A percentile compares a stretch with the other conserved stretches of the same genome.
These are phyloP conservation scores for Bolboschoenus planiculmis DNA, from an alignment of 176 grass and related monocot genomes.

Conservation along the genomic window DNA sequence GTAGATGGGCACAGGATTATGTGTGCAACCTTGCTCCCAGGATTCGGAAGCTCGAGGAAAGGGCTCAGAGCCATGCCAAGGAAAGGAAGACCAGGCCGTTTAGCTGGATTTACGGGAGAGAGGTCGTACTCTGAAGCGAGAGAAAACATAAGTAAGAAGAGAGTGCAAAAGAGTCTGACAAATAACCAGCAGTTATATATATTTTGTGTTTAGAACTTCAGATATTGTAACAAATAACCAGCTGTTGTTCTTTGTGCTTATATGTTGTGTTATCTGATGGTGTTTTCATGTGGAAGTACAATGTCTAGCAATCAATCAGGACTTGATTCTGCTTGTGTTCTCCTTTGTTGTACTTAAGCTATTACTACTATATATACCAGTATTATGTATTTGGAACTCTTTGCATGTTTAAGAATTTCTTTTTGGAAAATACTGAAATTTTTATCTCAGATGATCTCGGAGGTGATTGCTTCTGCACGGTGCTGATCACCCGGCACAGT, in stretches of 20 bases:
- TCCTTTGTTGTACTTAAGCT: neutral
- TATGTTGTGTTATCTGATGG: neutral
- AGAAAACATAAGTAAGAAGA: neutral
- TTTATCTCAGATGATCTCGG: neutral
- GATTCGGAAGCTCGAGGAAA: slow-evolving; percentile 52
- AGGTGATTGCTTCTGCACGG: neutral
- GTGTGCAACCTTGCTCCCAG: slow-evolving; percentile 51
- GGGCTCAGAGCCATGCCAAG: slow-evolving; percentile 51
- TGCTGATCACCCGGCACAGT: no score
- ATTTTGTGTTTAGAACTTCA: no score
- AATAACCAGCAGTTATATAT: neutral
- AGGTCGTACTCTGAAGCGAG: slow-evolving; percentile 42
- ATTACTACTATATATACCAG: neutral
- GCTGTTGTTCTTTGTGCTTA: neutral
- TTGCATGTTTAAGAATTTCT: no score
- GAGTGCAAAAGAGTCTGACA: neutral
- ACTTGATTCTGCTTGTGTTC: neutral
- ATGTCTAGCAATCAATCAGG: neutral
- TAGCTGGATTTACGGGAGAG: slow-evolving; percentile 57
- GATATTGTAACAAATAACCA: neutral
- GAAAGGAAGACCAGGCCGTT: slow-evolving; percentile 34
- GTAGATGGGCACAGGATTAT: slow-evolving; percentile 50
- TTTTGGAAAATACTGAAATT: neutral
- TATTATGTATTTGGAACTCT: neutral
- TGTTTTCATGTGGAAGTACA: neutral